phyloP scores from a whole-genome alignment of 2,329 filamentous ascomycete genomes.

The Alternaria sp. region DNA sequence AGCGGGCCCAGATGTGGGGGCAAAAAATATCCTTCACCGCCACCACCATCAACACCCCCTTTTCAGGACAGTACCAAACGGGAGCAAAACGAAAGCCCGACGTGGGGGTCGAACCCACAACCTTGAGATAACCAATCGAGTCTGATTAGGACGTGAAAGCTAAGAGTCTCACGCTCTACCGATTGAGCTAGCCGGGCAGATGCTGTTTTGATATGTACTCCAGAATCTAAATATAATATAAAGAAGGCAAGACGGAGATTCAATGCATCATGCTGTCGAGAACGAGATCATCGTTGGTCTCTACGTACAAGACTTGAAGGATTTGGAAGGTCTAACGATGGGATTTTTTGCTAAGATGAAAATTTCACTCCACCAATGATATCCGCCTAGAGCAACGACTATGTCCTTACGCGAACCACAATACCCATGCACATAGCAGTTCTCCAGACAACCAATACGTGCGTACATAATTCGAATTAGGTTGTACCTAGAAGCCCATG shows the following conservation, averaged over 20 bases:
- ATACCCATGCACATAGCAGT: neutral
- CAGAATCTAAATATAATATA: neutral
- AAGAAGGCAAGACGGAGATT: too few relatives aligned
- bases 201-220: neutral
- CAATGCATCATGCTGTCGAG: too few relatives aligned
- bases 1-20: neutral
- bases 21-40: neutral
- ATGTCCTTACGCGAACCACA: neutral
- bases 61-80: neutral
- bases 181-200: constrained; percentile 38
- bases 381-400: neutral
- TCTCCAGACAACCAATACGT: neutral
- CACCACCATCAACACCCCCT: neutral
- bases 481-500: neutral
- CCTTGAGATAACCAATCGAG: constrained; percentile 8
- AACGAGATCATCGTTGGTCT: too few relatives aligned
- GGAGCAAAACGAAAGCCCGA: neutral
- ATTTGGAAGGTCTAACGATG: neutral
- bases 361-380: neutral
- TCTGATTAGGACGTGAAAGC: constrained; percentile 8
- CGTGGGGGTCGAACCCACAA: constrained; percentile 4
- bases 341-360: neutral
- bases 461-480: too few relatives aligned
- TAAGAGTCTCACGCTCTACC: constrained; percentile 55
- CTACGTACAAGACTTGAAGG: rapidly evolving